phyloP scores from a whole-genome alignment of 805 yeast genomes.

The Yarrowia deformans region DNA sequence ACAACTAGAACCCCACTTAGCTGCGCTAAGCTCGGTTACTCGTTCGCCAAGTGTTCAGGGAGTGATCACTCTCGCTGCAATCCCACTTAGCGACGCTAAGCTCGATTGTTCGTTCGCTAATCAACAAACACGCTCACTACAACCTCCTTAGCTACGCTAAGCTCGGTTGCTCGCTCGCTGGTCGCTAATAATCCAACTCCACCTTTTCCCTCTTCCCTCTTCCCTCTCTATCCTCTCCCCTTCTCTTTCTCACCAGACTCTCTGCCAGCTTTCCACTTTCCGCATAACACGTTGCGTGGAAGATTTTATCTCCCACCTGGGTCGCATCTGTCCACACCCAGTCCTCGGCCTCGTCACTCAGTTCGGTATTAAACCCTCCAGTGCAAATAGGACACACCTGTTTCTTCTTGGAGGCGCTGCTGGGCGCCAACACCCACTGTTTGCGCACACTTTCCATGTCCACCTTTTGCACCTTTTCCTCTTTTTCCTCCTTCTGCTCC shows the following conservation, averaged over 20 bases:
- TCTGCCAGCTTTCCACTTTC: slow-evolving; percentile 57
- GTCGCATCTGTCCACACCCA: slow-evolving; percentile 83
- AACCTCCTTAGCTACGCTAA: too few species aligned
- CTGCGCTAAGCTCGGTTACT: too few species aligned
- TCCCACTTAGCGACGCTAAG: too few species aligned
- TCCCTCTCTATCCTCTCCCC: slow-evolving; percentile 3
- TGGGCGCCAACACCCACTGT: slow-evolving; percentile 70
- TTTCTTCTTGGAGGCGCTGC: slow-evolving; percentile 63
- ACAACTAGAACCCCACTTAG: too few species aligned
- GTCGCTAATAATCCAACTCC: slow-evolving; percentile 14
- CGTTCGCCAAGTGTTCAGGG: too few species aligned
- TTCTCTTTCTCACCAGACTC: slow-evolving; percentile 19
- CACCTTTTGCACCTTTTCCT: slow-evolving; percentile 41
- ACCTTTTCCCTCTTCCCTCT: slow-evolving; percentile 16
- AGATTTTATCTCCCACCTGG: slow-evolving; percentile 57
- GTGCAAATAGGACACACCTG: slow-evolving; percentile 73
- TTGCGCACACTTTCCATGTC: slow-evolving; percentile 51
- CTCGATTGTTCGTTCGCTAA: too few species aligned
- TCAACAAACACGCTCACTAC: too few species aligned
- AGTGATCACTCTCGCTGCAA: too few species aligned
- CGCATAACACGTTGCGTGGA: slow-evolving; percentile 72
- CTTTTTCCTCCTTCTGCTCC: slow-evolving; percentile 57
- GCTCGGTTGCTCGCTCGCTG: not conserved
- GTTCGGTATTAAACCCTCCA: slow-evolving; percentile 67
- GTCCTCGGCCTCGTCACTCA: slow-evolving; percentile 76